Evolutionary conservation across 306 rosid species (phyloP).

Genomic region (Sicyos edulis): DNA sequence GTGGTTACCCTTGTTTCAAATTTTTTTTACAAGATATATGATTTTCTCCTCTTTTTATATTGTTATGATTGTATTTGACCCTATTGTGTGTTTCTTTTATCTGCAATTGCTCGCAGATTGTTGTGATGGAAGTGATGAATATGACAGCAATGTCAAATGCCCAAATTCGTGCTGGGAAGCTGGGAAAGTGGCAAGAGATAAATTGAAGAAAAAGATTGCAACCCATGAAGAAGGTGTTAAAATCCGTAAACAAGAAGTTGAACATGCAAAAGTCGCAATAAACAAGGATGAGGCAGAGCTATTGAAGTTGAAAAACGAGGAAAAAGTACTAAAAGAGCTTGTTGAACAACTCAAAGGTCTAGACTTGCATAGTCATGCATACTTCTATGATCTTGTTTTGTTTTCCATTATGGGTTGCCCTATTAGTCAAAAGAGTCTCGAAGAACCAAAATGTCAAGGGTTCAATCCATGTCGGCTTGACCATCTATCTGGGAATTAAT

Average conservation of each 20-base stretch:
- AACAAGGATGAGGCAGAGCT: conserved; percentile 67
- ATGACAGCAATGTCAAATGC: conserved; percentile 62
- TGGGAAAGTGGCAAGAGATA: conserved; percentile 81
- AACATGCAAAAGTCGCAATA: conserved; percentile 52
- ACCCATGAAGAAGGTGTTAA: conserved; percentile 69
- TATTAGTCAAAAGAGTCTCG: too few relatives aligned
- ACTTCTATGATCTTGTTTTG: conserved; percentile 6
- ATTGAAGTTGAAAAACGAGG: conserved; percentile 61
- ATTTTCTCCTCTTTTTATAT: not conserved
- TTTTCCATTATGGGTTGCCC: too few relatives aligned
- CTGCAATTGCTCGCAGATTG: conserved; percentile 52
- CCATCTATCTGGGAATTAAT: too few relatives aligned
- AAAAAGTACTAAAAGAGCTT: conserved; percentile 59
- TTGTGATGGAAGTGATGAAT: conserved; percentile 97
- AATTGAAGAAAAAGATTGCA: conserved; percentile 60
- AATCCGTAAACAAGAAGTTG: conserved; percentile 56
- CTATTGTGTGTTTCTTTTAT: conserved; percentile 23
- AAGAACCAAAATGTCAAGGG: too few relatives aligned
- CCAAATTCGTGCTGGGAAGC: conserved; percentile 97
- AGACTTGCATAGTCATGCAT: conserved; percentile 10
- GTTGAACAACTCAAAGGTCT: conserved; percentile 83
- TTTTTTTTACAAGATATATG: not conserved
- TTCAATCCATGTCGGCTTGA: too few relatives aligned
- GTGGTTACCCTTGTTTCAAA: too few relatives aligned
- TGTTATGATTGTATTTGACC: conserved; percentile 10